Base-by-base conservation (phyloP, 306 rosid species). In the Cucumis sativus region DNA sequence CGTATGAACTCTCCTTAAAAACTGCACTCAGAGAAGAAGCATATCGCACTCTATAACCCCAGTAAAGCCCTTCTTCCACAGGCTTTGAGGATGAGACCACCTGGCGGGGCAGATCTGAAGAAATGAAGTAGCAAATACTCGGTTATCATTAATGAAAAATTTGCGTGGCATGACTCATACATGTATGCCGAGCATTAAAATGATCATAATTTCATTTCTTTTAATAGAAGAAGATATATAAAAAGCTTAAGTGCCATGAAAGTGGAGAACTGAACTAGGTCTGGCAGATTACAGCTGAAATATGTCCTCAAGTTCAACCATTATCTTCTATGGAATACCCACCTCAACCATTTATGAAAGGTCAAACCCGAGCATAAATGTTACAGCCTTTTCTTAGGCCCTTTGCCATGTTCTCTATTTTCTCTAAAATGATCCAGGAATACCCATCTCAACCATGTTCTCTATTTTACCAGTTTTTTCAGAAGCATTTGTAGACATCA, bases 41-140 rank as follows among this genome's bases (percentile, higher is more conserved):
- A 84, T 89, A 92, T 49, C 99, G 94, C 74, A 92, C 99, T 88
- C 80, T 90, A 86, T 95, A 95, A 37, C 99, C 99, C 99, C 99
- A 95, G 79, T 92, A 95, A 12, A 58, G 74, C 77, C 97, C 96
- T 85, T 89, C 97, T 85, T 94, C 95, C 88, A 90, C 81, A 12
- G 99, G 97, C 87, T 85, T 90, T 67, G 88, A 87, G 17, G 96
- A 87, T 3, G 92, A 82, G 78, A 87, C 97, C 79, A 90, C 85
- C 76, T 89, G 89, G 68, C 60, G 90, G 20, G 84, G 85, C 74
- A 81, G 21, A 85, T 88, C 97, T 90, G 83, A 74, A 86, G 67
- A 77, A 79, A 66, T 67, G 76, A 82, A 81, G 20, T 35, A n/a
- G 63, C 7, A 76, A 70, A 23, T 23, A 49, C 25, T 60, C 2